Base-by-base conservation (phyloP, 441 rosid genomes). In the Eutrema salsugineum region DNA sequence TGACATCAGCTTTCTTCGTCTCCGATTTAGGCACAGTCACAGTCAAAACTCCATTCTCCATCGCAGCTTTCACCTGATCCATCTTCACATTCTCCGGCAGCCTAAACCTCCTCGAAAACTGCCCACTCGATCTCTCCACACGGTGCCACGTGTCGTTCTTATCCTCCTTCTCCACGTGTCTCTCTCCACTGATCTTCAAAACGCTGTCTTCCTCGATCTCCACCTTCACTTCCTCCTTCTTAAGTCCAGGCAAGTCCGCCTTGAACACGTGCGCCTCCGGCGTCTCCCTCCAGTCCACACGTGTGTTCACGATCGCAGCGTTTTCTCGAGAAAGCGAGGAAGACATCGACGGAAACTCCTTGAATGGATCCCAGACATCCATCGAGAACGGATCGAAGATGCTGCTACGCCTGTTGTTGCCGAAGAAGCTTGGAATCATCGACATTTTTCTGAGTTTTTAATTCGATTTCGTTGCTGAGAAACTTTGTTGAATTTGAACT, bases 351-450 rank as follows among this genome's bases (percentile, higher is more conserved):
- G 6, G 0, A 0, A 65, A 11, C 1, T 76, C 79, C 53, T 51
- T 63, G 32, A 76, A 65, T 0, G 75, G 79, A 57, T 76, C 79
- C 75, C 75, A 76, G 0, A 57, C 54, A 10, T 70, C 79, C 0
- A 76, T 47, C 2, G 79, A 56, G 61, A 63, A 76, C 1, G 76
- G 79, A 15, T 76, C 76, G 24, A 63, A 70, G 64, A 60, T 1
- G 75, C 60, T 74, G 53, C 66, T 66, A 1, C 80, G 70, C 63
- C 80, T 75, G 51, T 73, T 67, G 78, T 67, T 74, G 8, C 79
- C 74, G 68, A 80, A 79, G 42, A 77, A 27, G 58, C 83, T 79
- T 5, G 85, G 87, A 70, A 81, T 63, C 47, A 83, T 30, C 65
- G 87, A 76, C 87, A 83, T 83, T 49, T 47, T 15, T 16, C 11